Evolutionary conservation across 768 basidiomycete species (phyloP), one percentile per base, ranked within the genome.

Genomic region (Boletus tomentosulus): DNA sequence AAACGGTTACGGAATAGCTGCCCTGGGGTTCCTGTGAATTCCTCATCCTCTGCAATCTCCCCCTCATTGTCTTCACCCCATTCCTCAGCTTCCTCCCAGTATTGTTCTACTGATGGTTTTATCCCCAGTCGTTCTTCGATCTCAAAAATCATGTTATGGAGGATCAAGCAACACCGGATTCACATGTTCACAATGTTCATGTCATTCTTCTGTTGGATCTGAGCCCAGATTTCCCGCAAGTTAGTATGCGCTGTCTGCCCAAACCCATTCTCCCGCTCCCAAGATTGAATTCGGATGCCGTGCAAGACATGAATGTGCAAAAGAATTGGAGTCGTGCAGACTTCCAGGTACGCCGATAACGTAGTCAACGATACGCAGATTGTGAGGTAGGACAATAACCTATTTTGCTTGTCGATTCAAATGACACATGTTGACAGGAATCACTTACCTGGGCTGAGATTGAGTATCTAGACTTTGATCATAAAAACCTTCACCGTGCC

Each of bases 161-260:
- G 39, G 2, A 59, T 45, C 4, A 62, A 30, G 1, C 39, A 59
- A 22, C 34, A 43, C 22, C 8, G 0, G 6, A 45, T 43, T 55
- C 55, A 63, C 28, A 31, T 19, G 25, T 53, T 58, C 0, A 27
- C 48, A 50, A 51, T 54, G 0, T 52, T 7, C 1, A 62, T n/a
- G 4, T 61, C 53, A 15, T 34, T 0, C 10, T 47, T 3, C 0
- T 6, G 51, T 11, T 62, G 57, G 6, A 62, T 58, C 28, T 61
- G 53, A 30, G 58, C 27, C 3, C 3, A 3, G 7, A 62, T 3
- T 13, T 62, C 57, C 31, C 1, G 3, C 4, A 62, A 30, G n/a
- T n/a, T 47, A 62, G 51, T 64, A 61, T 33, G 60, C 62, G 37
- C 39, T 47, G 31, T 66, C 59, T 22, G 55, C 57, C 64, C 61